Percentiles rank a stretch among this genome's conserved stretches.
phyloP scores from a whole-genome alignment of 495 filamentous ascomycete genomes.

The Hypomontagnella monticulosa region DNA sequence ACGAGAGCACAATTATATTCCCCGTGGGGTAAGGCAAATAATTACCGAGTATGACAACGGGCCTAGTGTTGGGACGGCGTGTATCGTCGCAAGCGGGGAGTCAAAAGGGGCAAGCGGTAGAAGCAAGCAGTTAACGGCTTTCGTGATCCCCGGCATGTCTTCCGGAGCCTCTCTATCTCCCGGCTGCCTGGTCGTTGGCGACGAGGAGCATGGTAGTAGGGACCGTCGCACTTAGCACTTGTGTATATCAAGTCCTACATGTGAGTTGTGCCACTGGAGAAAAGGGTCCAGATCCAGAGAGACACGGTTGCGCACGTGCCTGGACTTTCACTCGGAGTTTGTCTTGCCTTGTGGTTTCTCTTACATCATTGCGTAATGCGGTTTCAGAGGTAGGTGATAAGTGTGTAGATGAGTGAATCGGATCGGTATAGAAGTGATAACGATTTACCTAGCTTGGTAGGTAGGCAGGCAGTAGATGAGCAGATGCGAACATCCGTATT shows the following conservation, averaged over 20 bases:
- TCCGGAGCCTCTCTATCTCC: constrained; percentile 10
- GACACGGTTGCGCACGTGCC: constrained; percentile 5
- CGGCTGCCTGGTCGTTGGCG: constrained; percentile 33
- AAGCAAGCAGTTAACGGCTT: neutral
- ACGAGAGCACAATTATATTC: constrained; percentile 2
- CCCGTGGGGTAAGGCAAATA: constrained; percentile 24
- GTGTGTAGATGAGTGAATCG: neutral
- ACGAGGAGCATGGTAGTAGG: neutral
- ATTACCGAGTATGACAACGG: constrained; percentile 22
- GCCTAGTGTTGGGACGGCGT: constrained; percentile 2
- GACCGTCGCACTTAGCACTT: constrained; percentile 1
- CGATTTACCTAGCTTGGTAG: neutral
- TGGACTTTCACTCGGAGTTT: neutral
- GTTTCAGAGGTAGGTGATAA: neutral
- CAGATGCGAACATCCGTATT: constrained; percentile 39
- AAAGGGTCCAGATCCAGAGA: constrained; percentile 8
- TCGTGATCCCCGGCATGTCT: neutral
- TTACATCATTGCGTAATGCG: neutral
- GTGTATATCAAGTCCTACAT: constrained; percentile 1
- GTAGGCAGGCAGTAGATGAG: constrained; percentile 6
- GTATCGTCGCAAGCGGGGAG: neutral
- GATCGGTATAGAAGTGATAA: neutral
- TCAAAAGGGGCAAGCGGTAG: neutral
- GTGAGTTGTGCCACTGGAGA: neutral
- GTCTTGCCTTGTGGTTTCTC: neutral